Conservation (phyloP, 1,139 yeast species). For the Wickerhamiella pararugosa region DNA sequence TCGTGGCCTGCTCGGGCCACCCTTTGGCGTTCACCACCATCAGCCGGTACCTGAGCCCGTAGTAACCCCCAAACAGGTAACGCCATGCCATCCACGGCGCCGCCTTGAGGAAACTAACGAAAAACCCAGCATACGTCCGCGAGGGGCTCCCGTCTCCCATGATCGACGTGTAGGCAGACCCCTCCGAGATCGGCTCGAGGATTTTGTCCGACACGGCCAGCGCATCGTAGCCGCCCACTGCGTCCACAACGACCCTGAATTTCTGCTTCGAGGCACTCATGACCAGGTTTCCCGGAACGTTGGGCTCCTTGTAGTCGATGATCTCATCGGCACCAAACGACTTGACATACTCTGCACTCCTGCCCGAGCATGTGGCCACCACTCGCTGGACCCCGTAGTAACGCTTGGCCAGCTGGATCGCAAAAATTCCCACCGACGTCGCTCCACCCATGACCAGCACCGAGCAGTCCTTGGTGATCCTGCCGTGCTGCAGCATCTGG, state of each 20-base stretch:
- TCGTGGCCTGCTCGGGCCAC: slow-evolving; percentile 22
- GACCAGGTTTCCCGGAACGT: slow-evolving; percentile 22
- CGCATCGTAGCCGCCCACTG: slow-evolving; percentile 33
- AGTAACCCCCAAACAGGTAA: slow-evolving; percentile 18
- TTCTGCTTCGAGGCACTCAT: slow-evolving; percentile 23
- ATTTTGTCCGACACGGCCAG: slow-evolving; percentile 21
- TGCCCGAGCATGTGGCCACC: slow-evolving; percentile 33
- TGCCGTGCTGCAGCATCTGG: slow-evolving; percentile 19
- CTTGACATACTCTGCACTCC: slow-evolving; percentile 30
- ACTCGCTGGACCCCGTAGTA: slow-evolving; percentile 27
- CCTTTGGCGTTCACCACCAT: slow-evolving; percentile 14
- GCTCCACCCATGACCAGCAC: slow-evolving; percentile 63
- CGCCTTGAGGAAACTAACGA: slow-evolving; percentile 13
- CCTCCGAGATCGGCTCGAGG: slow-evolving; percentile 28
- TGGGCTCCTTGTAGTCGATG: slow-evolving; percentile 35
- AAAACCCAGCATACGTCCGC: slow-evolving; percentile 22
- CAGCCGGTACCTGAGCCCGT: slow-evolving; percentile 23
- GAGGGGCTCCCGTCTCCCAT: slow-evolving; percentile 33
- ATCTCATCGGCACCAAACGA: slow-evolving; percentile 38
- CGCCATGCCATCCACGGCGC: slow-evolving; percentile 22
- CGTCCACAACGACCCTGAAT: slow-evolving; percentile 33
- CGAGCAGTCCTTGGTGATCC: slow-evolving; percentile 5
- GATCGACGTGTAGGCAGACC: slow-evolving; percentile 35
- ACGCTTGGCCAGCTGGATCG: slow-evolving; percentile 41
- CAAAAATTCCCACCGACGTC: slow-evolving; percentile 50